These are phyloP conservation scores for Sphagnum tenellum DNA, from an alignment of 225 moss, liverwort and hornwort species.

Conservation along the genomic window DNA sequence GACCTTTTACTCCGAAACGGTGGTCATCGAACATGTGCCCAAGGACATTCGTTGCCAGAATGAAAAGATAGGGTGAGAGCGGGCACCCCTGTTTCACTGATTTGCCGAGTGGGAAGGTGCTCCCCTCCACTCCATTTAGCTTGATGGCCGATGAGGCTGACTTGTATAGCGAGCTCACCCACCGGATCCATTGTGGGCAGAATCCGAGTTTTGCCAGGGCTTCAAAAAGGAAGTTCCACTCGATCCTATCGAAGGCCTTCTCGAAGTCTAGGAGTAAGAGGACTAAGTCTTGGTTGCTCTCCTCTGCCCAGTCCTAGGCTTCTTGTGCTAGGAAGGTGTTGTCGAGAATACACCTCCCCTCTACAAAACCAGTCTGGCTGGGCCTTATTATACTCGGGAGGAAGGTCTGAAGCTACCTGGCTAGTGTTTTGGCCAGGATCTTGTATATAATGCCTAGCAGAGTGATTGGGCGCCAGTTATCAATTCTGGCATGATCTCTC, in stretches of 20 bases:
- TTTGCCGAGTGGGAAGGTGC: background rate
- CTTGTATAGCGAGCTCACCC: background rate
- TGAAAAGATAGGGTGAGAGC: background rate
- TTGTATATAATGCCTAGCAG: background rate
- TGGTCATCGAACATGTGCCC: background rate
- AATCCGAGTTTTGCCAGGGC: background rate
- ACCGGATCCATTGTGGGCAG: background rate
- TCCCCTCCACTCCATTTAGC: background rate
- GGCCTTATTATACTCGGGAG: background rate
- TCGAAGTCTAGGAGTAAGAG: constrained; percentile 1
- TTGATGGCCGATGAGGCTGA: background rate
- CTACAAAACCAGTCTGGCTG: constrained; percentile 1
- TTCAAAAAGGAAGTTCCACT: background rate
- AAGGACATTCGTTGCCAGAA: background rate
- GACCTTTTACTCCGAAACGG: background rate
- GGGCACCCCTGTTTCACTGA: constrained; percentile 4
- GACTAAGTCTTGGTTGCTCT: background rate
- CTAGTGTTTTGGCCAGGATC: background rate
- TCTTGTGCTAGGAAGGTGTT: background rate
- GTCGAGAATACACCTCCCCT: background rate
- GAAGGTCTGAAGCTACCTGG: background rate
- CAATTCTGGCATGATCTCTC: background rate
- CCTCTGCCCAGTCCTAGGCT: background rate
- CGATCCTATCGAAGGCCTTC: constrained; percentile 1
- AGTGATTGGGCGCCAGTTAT: background rate